These are phyloP conservation scores for Macrolepiota albuminosa DNA, from an alignment of 768 basidiomycete genomes.

Conservation along the genomic window DNA sequence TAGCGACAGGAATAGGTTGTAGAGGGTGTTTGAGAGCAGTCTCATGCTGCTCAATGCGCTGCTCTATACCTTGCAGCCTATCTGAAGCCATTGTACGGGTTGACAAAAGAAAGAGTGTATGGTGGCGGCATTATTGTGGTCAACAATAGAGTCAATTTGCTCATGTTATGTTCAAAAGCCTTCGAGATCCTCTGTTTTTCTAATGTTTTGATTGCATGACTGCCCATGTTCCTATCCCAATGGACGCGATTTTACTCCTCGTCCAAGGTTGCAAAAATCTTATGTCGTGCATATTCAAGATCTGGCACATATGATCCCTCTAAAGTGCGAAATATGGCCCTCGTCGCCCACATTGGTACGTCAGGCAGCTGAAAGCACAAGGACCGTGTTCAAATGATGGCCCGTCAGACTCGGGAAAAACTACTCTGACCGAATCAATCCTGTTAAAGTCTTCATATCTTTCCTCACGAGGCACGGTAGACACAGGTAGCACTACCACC, in stretches of 20 bases:
- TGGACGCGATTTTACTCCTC: slow-evolving; percentile 11
- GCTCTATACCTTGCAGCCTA: slow-evolving; percentile 32
- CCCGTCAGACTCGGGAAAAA: slow-evolving; percentile 77
- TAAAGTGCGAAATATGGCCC: slow-evolving; percentile 70
- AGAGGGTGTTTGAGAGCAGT: slow-evolving; percentile 35
- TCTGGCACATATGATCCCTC: slow-evolving; percentile 30
- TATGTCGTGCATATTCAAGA: slow-evolving; percentile 25
- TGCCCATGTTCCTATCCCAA: slow-evolving; percentile 17
- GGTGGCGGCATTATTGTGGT: slow-evolving; percentile 11
- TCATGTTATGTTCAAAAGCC: slow-evolving; percentile 20
- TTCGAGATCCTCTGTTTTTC: neutral
- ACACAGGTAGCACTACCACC: slow-evolving; percentile 86
- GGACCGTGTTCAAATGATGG: neutral
- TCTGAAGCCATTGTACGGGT: slow-evolving; percentile 25
- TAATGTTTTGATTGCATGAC: neutral
- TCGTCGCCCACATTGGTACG: slow-evolving; percentile 87
- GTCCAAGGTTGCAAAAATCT: slow-evolving; percentile 2
- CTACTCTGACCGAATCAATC: slow-evolving; percentile 85
- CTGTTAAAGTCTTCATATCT: slow-evolving; percentile 72
- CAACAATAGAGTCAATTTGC: slow-evolving; percentile 23
- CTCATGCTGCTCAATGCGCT: slow-evolving; percentile 38
- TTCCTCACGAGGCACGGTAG: slow-evolving; percentile 72
- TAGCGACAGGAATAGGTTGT: slow-evolving; percentile 45
- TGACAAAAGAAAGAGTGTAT: slow-evolving; percentile 13
- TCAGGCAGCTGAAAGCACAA: neutral